Base-by-base conservation (phyloP, 1,139 yeast genomes). In the Debaryomyces robertsiae region DNA sequence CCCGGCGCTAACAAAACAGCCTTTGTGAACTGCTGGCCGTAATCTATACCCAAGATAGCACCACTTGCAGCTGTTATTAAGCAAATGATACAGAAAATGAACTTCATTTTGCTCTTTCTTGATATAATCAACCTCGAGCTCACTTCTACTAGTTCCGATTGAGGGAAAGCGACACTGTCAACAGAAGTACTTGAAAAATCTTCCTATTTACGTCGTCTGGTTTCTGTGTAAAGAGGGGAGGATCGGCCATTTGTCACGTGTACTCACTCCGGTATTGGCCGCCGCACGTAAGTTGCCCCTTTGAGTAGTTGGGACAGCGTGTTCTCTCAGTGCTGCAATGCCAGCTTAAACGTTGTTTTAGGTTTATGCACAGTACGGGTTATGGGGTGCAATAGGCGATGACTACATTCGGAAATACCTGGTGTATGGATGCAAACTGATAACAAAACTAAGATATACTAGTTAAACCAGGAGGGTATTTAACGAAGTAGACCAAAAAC, bases 1-100 rank as follows among this genome's bases (percentile, higher is more conserved):
- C 91, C 89, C 0, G 98, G 98, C 0, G 97, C 96, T 36, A 94
- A 84, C 40, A 93, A 70, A 38, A 85, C 88, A 2, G 96, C 89
- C 60, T 94, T 93, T 27, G 93, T 81, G 69, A 75, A 86, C 57
- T 90, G 95, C 45, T 87, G 85, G 40, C 99, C 98, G 57, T 78
- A 84, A 61, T 93, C 99, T 34, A 93, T 72, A 19, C 97, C 98
- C 38, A 93, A 67, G 13, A 93, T 77, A 2, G 96, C 95, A 6
- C 78, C 77, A 2, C 59, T 48, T 1, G 58, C 55, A 2, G 41
- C 42, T 3, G 54, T 42, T 14, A 58, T 25, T n/a, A 53, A 43
- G 30, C 41, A 53, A 32, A 48, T 42, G 31, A 32, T 49, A 39
- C 32, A 37, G 15, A 18, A 23, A 18, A 33, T 16, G 25, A 33